These are phyloP conservation scores for Alternaria sp. DNA, from an alignment of 2,329 filamentous ascomycete species.

Conservation along the genomic window DNA sequence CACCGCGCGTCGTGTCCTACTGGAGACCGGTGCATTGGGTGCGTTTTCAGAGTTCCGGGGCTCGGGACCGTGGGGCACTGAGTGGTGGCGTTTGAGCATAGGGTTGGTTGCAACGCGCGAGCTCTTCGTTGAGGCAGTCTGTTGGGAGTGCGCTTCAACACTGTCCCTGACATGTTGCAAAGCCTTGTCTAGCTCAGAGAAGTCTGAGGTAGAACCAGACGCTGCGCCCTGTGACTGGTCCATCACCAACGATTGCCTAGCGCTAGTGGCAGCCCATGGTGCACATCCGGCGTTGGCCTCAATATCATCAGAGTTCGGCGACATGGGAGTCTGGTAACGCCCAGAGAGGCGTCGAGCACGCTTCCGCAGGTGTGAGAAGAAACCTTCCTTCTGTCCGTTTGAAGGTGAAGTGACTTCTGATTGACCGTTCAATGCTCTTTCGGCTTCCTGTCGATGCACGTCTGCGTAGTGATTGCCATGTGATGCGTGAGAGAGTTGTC, in stretches of 20 bases:
- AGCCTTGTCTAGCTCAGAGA: constrained; percentile 67
- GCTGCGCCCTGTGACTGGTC: constrained; percentile 60
- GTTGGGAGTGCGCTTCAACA: constrained; percentile 55
- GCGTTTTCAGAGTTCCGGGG: constrained; percentile 67
- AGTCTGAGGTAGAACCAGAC: constrained; percentile 56
- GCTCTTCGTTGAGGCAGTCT: constrained; percentile 36
- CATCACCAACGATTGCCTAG: constrained; percentile 81
- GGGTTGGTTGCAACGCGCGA: constrained; percentile 53
- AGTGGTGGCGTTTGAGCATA: constrained; percentile 58
- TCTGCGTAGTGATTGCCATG: constrained; percentile 93
- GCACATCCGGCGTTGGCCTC: constrained; percentile 92
- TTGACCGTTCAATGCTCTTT: constrained; percentile 85
- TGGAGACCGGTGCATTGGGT: constrained; percentile 68
- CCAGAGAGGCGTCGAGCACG: constrained; percentile 91
- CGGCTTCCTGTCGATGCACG: constrained; percentile 86
- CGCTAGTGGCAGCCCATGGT: constrained; percentile 80
- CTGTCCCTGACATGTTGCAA: constrained; percentile 66
- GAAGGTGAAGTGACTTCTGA: constrained; percentile 77
- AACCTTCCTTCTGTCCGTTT: constrained; percentile 87
- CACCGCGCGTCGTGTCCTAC: constrained; percentile 79
- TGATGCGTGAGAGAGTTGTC: constrained; percentile 90
- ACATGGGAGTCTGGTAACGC: constrained; percentile 81
- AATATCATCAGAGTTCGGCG: constrained; percentile 81
- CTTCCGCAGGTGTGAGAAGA: constrained; percentile 97
- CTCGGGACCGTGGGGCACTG: constrained; percentile 50